Evolutionary conservation across 148 eudicot genomes (phyloP).

Genomic region (Dianthus caryophyllus): DNA sequence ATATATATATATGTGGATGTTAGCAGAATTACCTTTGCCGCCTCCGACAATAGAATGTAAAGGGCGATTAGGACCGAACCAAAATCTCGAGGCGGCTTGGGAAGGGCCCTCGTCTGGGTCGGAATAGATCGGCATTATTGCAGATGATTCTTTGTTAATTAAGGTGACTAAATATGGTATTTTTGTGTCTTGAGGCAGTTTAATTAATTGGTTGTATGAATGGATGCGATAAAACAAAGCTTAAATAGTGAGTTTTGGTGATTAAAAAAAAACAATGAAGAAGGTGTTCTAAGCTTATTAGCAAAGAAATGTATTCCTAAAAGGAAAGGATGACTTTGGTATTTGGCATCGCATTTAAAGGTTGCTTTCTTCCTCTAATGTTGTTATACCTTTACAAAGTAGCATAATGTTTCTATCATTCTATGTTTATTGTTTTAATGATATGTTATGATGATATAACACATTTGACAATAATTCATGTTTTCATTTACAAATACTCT

Average conservation of each 20-base stretch:
- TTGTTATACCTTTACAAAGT: too few species aligned
- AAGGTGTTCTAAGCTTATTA: constrained; percentile 17
- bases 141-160: neutral
- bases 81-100: constrained; percentile 1
- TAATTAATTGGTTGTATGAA: constrained; percentile 12
- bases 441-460: too few species aligned
- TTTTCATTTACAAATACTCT: too few species aligned
- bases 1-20: neutral
- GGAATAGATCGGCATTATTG: constrained; percentile 28
- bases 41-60: constrained; percentile 52
- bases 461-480: too few species aligned
- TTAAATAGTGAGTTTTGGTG: constrained; percentile 9
- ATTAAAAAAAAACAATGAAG: neutral
- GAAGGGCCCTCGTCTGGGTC: constrained; percentile 29
- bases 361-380: too few species aligned
- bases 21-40: constrained; percentile 33
- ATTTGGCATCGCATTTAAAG: too few species aligned
- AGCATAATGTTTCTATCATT: too few species aligned
- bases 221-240: neutral
- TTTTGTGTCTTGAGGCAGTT: neutral
- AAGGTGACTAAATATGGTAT: neutral
- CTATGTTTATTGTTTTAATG: too few species aligned
- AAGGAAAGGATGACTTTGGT: constrained; percentile 37
- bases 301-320: constrained; percentile 24
- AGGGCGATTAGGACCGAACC: constrained; percentile 26